Evolutionary conservation across 2,329 filamentous ascomycete genomes (phyloP), one percentile per base, ranked within the genome.

Genomic region (Dactylellina parvicollis): DNA sequence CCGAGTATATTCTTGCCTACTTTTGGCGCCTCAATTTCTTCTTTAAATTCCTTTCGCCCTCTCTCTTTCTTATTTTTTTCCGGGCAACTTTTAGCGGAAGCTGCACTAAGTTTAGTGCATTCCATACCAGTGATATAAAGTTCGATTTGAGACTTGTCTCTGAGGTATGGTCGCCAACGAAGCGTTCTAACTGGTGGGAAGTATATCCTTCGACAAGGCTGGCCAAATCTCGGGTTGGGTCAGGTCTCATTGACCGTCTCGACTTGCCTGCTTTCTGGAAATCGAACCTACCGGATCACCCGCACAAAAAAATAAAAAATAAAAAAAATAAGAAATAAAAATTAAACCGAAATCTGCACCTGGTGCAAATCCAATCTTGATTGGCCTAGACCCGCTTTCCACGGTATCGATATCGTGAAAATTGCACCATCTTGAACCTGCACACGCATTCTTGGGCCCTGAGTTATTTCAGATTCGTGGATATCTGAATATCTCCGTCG

Each of bases 351-450:
- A 9, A 16, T 12, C 34, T 38, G n/a, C n/a, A n/a, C n/a, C n/a
- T n/a, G n/a, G n/a, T 57, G 57, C 57, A 65, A 44, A 64, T 20
- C 3, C 26, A 61, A 70, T 72, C 67, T 62, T 64, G 59, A 65
- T 72, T 64, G 67, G 34, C 46, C 54, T 32, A 26, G 61, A 26
- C 52, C 62, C 62, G 62, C 62, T 67, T 67, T 67, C 52, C 44
- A 50, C 62, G 62, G 52, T 67, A 67, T 67, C 62, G 62, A 67
- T 67, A 67, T 67, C 62, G 62, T 42, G 67, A 52, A 38, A 72
- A 72, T 72, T 56, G 59, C 67, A 72, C 67, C 57, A 65, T 72
- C 44, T 47, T 18, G 22, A 49, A 32, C 24, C 42, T 18, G 32
- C 42, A 38, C 61, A 50, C 52, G 38, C 46, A 44, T 8, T 44